Evolutionary conservation across 495 filamentous ascomycete genomes (phyloP), one percentile per base, ranked within the genome.

Genomic region (Rusavskia elegans): DNA sequence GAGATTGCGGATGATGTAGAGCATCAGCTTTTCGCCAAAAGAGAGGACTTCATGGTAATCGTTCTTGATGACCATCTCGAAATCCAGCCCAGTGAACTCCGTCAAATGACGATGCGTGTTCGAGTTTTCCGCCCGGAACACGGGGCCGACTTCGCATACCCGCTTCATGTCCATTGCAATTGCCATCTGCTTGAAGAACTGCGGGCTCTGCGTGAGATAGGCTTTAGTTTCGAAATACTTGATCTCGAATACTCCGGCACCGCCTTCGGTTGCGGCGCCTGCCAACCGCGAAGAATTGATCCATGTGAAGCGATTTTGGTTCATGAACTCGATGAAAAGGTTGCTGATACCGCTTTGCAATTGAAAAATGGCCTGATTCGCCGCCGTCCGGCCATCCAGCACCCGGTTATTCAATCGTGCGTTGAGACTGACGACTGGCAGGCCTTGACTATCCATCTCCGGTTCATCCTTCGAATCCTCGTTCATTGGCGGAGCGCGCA

Each of bases 21-120:
- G 78, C 59, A 98, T 80, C 16, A 93, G 83, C 54, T 81, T 70
- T 64, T 96, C 92, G 21, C 94, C 77, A 57, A 85, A 81, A 21
- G 80, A 66, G 23, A 87, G 67, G 37, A 93, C 88, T 65, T 98
- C 92, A 63, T 85, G 79, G 70, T 96, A 97, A 67, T 88, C 77
- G 51, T 85, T 70, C 50, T 84, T 77, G 66, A 96, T 95, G 36
- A 88, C 88, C 85, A 95, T 96, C 64, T 97, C 92, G 61, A 96
- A 71, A 85, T 98, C 92, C 54, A 98, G 84, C 66, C 92, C 92
- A 41, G 86, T 87, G 69, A 95, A 98, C 73, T 95, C 92, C 13
- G 89, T 97, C 80, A 96, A 84, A 66, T 98, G 92, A 49, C 92
- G 76, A 61, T 93, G 87, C 1, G 92, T 98, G 63, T 95, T 95